These are phyloP conservation scores for Chamaenerion angustifolium DNA, from an alignment of 345 rosid genomes.

Conservation along the genomic window DNA sequence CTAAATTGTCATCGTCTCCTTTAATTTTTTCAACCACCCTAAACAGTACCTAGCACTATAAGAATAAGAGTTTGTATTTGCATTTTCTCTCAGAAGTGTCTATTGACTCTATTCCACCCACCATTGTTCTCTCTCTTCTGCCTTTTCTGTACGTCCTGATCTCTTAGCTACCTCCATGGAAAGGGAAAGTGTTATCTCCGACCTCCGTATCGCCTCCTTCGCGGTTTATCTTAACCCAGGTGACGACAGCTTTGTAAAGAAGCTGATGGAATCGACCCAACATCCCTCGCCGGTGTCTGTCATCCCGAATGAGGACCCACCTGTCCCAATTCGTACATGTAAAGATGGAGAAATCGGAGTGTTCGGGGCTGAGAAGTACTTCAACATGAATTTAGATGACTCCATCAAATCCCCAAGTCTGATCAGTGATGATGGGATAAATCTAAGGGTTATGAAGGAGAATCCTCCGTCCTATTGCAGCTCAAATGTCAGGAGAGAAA, in stretches of 20 bases:
- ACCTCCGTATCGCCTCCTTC: constrained; percentile 27
- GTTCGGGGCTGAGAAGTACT: constrained; percentile 45
- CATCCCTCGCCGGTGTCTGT: constrained; percentile 10
- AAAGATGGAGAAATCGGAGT: constrained; percentile 31
- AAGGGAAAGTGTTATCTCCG: constrained; percentile 9
- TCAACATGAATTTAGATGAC: constrained; percentile 28
- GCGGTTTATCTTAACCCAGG: constrained; percentile 19
- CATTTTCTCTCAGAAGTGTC: too few relatives aligned
- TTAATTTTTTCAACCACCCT: too few relatives aligned
- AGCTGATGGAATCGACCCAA: constrained; percentile 17
- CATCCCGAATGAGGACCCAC: constrained; percentile 11
- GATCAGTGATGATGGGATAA: constrained; percentile 3
- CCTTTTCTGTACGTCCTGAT: too few relatives aligned
- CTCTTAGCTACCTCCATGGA: constrained; percentile 16
- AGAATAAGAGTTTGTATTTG: too few relatives aligned
- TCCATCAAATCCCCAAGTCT: constrained; percentile 7
- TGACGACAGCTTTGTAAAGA: constrained; percentile 19
- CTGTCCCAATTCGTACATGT: constrained; percentile 6
- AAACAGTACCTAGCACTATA: too few relatives aligned
- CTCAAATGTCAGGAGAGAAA: constrained; percentile 16
- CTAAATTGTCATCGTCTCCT: too few relatives aligned
- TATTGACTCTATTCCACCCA: too few relatives aligned
- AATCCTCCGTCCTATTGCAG: constrained; percentile 10
- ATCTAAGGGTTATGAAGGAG: constrained; percentile 4
- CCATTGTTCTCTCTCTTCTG: too few relatives aligned